Base-by-base conservation (phyloP, 2,329 filamentous ascomycete genomes). In the Aspergillus chevalieri region DNA sequence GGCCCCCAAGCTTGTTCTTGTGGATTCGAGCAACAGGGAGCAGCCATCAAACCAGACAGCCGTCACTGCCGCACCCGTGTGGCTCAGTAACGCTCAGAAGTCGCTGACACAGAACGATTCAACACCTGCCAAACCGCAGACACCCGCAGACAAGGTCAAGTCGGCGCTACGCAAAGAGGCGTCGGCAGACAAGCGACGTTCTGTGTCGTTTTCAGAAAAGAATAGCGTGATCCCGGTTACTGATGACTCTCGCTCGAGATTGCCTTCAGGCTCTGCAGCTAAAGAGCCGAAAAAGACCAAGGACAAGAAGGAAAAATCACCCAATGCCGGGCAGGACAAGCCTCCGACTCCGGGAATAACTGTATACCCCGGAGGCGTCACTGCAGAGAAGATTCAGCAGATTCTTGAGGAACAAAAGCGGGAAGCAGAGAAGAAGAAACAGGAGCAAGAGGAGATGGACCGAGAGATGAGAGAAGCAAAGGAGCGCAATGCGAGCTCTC, bases 151-250 rank as follows among this genome's bases (percentile, higher is more conserved):
- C 12, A 56, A 52, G 22, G 52, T 52, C 0, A 59, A 55, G 41
- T 64, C 60, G 2, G 61, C 60, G 6, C 45, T 65, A 41, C 61
- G 60, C 14, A 65, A 63, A 46, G 57, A 57, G 14, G 54, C 56
- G 1, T 53, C 55, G 1, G 45, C 47, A 15, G 53, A 58, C 10
- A 48, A 55, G 44, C 51, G 54, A 8, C 60, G 60, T 19, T 65
- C 62, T 3, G 60, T 65, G 26, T 65, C 63, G 14, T 65, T 65
- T 44, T 54, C 48, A 4, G 61, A 61, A 7, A 53, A 47, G 8
- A 56, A 56, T 9, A 53, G 60, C 4, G 22, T 55, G 36, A 19
- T 54, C 10, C 53, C 14, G 39, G 47, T 2, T 47, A 49, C 10
- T 50, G 43, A 12, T 4, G 26, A 21, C 10, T 10, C 38, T 21